These are phyloP conservation scores for Huntiella omanensis DNA, from an alignment of 2,329 filamentous ascomycete genomes.

Conservation along the genomic window DNA sequence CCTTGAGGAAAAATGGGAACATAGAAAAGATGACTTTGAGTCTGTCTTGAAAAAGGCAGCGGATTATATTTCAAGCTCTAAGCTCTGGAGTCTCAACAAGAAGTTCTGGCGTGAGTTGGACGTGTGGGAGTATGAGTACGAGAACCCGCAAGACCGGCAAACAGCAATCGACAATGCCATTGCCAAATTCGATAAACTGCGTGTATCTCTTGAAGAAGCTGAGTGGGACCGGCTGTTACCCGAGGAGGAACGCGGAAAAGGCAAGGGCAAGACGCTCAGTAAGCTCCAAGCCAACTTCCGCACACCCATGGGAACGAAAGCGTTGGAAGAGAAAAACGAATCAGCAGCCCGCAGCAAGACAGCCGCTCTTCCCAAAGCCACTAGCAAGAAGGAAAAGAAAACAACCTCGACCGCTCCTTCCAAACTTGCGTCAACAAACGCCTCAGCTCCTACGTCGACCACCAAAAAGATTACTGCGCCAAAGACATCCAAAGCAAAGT, in stretches of 20 bases:
- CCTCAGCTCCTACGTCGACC: constrained; percentile 7
- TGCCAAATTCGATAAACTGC: constrained; percentile 38
- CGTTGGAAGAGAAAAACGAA: constrained; percentile 14
- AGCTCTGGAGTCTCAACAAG: constrained; percentile 38
- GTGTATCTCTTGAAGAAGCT: constrained; percentile 34
- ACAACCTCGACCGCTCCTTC: constrained; percentile 14
- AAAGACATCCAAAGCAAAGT: constrained; percentile 10
- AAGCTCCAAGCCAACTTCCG: constrained; percentile 40
- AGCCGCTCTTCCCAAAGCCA: constrained; percentile 29
- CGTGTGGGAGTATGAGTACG: constrained; percentile 42
- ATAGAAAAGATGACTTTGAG: constrained; percentile 34
- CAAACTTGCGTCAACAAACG: too few relatives aligned
- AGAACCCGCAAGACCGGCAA: constrained; percentile 34
- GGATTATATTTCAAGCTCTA: constrained; percentile 26
- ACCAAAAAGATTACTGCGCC: constrained; percentile 17
- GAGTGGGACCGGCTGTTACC: constrained; percentile 44
- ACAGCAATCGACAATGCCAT: constrained; percentile 42
- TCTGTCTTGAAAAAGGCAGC: constrained; percentile 39
- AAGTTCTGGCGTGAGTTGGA: constrained; percentile 43
- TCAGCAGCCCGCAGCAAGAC: constrained; percentile 30
- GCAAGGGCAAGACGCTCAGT: constrained; percentile 40
- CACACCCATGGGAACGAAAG: constrained; percentile 24
- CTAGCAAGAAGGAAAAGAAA: constrained; percentile 38
- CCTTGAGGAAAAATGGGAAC: constrained; percentile 30
- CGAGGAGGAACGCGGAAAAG: constrained; percentile 35